Conservation (phyloP, 768 basidiomycete species). For the Termitomyces sp. region DNA sequence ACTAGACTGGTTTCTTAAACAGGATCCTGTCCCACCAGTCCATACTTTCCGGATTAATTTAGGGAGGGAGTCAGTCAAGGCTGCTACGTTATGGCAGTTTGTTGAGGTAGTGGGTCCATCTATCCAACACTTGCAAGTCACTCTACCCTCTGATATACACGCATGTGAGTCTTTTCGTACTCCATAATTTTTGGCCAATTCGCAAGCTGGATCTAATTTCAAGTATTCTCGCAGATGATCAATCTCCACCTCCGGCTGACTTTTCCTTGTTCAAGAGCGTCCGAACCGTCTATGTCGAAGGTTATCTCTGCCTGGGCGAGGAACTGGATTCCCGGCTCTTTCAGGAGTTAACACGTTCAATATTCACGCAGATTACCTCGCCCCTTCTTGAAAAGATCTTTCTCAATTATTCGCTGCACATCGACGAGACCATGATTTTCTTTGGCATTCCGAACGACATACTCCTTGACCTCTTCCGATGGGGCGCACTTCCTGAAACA, state of each 20-base stretch:
- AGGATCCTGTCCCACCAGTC: conserved; percentile 23
- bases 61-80: conserved; percentile 12
- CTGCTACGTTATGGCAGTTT: conserved; percentile 17
- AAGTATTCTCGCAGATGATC: conserved; percentile 16
- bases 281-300: conserved; percentile 26
- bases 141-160: conserved; percentile 21
- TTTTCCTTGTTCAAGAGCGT: conserved; percentile 23
- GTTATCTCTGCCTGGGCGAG: conserved; percentile 20
- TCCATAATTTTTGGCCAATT: neutral
- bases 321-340: conserved; percentile 15
- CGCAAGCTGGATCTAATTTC: neutral
- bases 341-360: conserved; percentile 21
- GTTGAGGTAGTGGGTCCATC: conserved; percentile 21
- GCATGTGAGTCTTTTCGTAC: conserved; percentile 20
- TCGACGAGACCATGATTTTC: conserved; percentile 21
- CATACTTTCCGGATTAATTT: conserved; percentile 24
- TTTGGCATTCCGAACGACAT: conserved; percentile 29
- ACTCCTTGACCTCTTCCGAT: conserved; percentile 26
- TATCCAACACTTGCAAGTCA: conserved; percentile 25
- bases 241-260: conserved; percentile 17
- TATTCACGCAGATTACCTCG: conserved; percentile 25
- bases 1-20: conserved; percentile 27
- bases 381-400: conserved; percentile 21
- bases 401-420: conserved; percentile 22
- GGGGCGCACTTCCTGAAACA: conserved; percentile 26